These are phyloP conservation scores for Syzygium jambos DNA, from an alignment of 345 rosid species.

Conservation along the genomic window DNA sequence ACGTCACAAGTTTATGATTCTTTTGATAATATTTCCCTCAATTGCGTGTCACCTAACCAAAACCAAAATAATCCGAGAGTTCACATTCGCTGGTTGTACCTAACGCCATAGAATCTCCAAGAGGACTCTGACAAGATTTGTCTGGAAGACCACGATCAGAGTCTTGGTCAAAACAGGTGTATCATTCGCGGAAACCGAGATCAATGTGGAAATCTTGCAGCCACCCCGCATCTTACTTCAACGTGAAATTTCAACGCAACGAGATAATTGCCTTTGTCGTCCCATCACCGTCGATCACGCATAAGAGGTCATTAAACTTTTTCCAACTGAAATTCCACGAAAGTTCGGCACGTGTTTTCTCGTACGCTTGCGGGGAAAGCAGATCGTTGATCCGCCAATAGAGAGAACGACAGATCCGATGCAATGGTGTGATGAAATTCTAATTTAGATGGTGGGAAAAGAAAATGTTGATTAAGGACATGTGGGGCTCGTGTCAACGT, in stretches of 20 bases:
- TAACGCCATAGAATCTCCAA: not conserved
- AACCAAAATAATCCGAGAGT: not conserved
- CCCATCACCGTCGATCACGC: not conserved
- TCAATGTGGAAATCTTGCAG: not conserved
- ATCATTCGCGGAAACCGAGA: not conserved
- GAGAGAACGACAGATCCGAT: not conserved
- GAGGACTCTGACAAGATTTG: not conserved
- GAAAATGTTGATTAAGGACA: not conserved
- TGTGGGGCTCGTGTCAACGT: not conserved
- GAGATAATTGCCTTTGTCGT: not conserved
- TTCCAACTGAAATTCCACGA: not conserved
- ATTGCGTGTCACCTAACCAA: not conserved
- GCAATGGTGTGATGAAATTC: not conserved
- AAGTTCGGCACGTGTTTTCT: not conserved
- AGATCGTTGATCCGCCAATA: not conserved
- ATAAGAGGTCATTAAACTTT: not conserved
- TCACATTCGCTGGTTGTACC: not conserved
- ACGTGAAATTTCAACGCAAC: no score
- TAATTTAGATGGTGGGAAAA: not conserved
- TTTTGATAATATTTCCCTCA: no score
- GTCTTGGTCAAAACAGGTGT: not conserved
- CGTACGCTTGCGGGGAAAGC: not conserved
- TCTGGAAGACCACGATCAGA: not conserved
- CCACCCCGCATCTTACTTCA: no score
- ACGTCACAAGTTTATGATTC: no score